Evolutionary conservation across 129 eudicot genomes (phyloP), one percentile per base, ranked within the genome.

Genomic region (Calendula officinalis): DNA sequence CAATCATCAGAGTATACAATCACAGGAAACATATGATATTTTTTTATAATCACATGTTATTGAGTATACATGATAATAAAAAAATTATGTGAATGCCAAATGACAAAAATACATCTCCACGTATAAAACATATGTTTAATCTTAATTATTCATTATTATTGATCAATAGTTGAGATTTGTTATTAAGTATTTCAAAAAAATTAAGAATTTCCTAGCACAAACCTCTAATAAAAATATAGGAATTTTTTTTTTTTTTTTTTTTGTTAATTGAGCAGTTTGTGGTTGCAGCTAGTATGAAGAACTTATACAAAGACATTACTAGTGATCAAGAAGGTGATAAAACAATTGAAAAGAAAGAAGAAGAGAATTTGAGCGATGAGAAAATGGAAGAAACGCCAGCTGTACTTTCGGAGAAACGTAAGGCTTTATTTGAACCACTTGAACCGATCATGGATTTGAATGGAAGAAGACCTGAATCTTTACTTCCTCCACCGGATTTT

Each of bases 401-500:
- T 10, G 71, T 82, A 60, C 91, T 87, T 13, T 91, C 98, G 7
- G 88, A 91, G 70, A 75, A 76, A 70, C 72, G 98, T 50, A 91
- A 91, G 78, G 95, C 98, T 44, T 82, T 91, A 5, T 91, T 91
- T 62, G 96, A 91, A 75, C 96, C 98, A 43, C 48, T 91, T 68
- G 96, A 87, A 30, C 98, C 98, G 4, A 49, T 72, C n/a, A 66
- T 56, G 65, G 80, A 81, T 68, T 34, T 76, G 67, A 80, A 80
- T 49, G 94, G 89, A 34, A 68, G 82, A 74, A 78, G 91, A 43
- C 81, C 89, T 38, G 98, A 91, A 68, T 71, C 90, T 69, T 72
- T 91, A 54, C 94, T 91, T 13, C 98, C 98, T 9, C 98, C 98
- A 48, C 98, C 98, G 49, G 98, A 91, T 71, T 91, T 91, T 54